phyloP scores from a whole-genome alignment of 306 rosid species.

The Prunus persica region DNA sequence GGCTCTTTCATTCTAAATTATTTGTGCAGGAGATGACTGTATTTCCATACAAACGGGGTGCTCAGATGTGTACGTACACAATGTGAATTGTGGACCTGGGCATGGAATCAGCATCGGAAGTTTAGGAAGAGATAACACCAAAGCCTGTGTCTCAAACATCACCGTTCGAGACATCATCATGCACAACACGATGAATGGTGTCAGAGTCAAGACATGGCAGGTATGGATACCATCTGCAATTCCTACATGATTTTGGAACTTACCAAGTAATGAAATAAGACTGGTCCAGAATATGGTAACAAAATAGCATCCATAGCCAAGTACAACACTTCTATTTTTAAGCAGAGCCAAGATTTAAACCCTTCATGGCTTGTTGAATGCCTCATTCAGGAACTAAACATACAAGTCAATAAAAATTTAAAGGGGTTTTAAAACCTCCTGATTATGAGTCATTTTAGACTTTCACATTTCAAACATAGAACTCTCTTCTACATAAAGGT shows the following conservation, averaged over 20 bases:
- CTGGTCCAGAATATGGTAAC: not conserved
- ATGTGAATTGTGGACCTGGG: conserved; percentile 93
- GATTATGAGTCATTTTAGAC: not conserved
- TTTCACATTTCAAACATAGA: not conserved
- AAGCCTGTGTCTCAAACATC: conserved; percentile 95
- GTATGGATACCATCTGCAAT: conserved; percentile 34
- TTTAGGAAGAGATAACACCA: conserved; percentile 80
- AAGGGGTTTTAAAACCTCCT: not conserved
- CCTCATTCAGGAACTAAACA: no score
- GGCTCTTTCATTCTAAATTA: not conserved
- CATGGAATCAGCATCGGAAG: conserved; percentile 99
- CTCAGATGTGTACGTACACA: conserved; percentile 78
- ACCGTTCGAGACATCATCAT: conserved; percentile 75
- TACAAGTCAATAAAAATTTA: no score
- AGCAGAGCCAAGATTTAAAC: no score
- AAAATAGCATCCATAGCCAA: not conserved
- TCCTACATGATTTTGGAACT: not conserved
- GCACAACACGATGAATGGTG: conserved; percentile 93
- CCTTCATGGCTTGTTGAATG: no score
- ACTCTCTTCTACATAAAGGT: not conserved
- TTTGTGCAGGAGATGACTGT: conserved; percentile 82
- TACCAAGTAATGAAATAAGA: not conserved
- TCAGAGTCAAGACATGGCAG: conserved; percentile 99
- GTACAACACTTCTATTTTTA: no score
- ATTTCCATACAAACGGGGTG: conserved; percentile 96